Percentiles rank a stretch among this genome's conserved stretches.
Evolutionary conservation across 2,329 filamentous ascomycete species (phyloP).

Genomic region (Neonectria neomacrospora): DNA sequence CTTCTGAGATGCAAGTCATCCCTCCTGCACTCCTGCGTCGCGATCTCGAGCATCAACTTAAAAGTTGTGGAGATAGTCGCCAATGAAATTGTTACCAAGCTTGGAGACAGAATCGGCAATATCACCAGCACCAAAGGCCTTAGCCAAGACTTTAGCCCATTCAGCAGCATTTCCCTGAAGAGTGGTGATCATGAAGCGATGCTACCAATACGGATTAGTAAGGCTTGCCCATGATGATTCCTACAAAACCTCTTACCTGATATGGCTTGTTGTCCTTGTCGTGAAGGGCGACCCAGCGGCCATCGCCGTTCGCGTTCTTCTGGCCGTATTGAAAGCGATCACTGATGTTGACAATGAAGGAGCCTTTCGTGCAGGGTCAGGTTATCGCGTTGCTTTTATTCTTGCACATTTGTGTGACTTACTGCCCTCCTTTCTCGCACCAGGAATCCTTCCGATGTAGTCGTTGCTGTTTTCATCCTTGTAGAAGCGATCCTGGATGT

Average conservation of each 20-base stretch:
- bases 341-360: constrained; percentile 21
- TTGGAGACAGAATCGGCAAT: constrained; percentile 22
- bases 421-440: constrained; percentile 28
- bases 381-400: too few relatives aligned
- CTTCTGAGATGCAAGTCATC: too few relatives aligned
- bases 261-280: constrained; percentile 34
- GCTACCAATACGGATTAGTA: constrained; percentile 8
- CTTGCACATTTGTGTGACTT: background rate
- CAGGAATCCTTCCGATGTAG: constrained; percentile 26
- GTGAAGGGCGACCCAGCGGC: constrained; percentile 31
- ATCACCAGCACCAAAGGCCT: constrained; percentile 22
- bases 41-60: constrained; percentile 6
- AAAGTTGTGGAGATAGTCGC: constrained; percentile 32
- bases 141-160: constrained; percentile 26
- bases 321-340: constrained; percentile 37
- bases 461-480: constrained; percentile 19
- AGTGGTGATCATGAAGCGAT: constrained; percentile 32
- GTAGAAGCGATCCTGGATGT: constrained; percentile 31
- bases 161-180: constrained; percentile 15
- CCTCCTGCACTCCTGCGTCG: too few relatives aligned
- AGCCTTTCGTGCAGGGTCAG: constrained; percentile 10
- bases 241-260: constrained; percentile 15
- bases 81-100: constrained; percentile 28
- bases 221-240: accelerated
- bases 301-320: constrained; percentile 30